Conservation (phyloP, 805 yeast species). For the Yarrowia divulgata region DNA sequence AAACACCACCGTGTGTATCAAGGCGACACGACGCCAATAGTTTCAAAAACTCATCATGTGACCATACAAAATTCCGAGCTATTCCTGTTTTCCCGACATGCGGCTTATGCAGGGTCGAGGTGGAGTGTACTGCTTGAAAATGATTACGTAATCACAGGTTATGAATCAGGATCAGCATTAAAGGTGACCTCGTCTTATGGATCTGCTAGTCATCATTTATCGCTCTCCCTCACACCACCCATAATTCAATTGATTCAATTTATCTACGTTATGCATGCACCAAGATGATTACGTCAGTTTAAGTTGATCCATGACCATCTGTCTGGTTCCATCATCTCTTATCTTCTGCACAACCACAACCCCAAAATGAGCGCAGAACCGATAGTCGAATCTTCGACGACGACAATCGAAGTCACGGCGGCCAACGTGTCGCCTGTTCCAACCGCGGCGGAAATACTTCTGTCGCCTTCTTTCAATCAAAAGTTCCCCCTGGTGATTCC, state of each 20-base stretch:
- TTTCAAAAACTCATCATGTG: not conserved
- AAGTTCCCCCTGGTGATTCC: slow-evolving; percentile 10
- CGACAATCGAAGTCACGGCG: slow-evolving; percentile 5
- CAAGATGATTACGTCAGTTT: too few species aligned
- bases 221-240: too few species aligned
- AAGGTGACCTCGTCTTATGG: too few species aligned
- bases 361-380: not conserved
- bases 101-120: slow-evolving; percentile 4
- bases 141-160: not conserved
- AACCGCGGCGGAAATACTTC: not conserved
- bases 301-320: not conserved
- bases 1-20: too few species aligned
- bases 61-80: not conserved
- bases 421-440: slow-evolving; percentile 3
- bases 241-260: too few species aligned
- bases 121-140: too few species aligned
- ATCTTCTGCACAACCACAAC: not conserved
- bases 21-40: too few species aligned
- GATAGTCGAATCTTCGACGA: not conserved
- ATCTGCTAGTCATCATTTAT: too few species aligned
- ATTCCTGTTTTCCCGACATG: not conserved
- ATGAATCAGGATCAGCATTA: not conserved
- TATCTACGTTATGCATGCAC: not conserved
- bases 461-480: not conserved
- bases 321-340: not conserved